A percentile compares a stretch with the other conserved stretches of the same genome.
phyloP scores from a whole-genome alignment of 805 yeast genomes.

The Torulaspora quercuum region DNA sequence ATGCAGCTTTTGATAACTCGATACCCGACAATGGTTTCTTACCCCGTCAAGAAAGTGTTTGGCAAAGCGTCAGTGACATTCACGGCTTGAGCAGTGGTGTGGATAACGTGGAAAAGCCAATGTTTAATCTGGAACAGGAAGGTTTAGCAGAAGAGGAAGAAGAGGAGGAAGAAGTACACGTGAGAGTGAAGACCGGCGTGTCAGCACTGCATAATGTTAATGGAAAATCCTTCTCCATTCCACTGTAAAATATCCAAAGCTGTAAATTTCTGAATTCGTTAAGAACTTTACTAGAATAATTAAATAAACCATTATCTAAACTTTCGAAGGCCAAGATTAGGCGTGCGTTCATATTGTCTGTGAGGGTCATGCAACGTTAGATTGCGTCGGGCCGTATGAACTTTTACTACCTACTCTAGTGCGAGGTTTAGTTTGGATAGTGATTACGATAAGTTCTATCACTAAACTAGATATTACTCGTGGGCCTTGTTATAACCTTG shows the following conservation, averaged over 20 bases:
- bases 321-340: too few relatives aligned
- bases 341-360: too few relatives aligned
- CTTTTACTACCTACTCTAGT: too few relatives aligned
- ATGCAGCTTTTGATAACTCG: slow-evolving; percentile 13
- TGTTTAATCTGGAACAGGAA: slow-evolving; percentile 10
- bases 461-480: too few relatives aligned
- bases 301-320: too few relatives aligned
- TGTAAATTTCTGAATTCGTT: background rate
- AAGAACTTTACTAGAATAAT: too few relatives aligned
- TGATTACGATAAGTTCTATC: too few relatives aligned
- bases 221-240: slow-evolving; percentile 35
- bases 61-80: slow-evolving; percentile 36
- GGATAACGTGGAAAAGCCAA: slow-evolving; percentile 12
- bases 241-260: slow-evolving; percentile 15
- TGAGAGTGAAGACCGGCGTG: slow-evolving; percentile 43
- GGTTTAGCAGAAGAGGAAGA: slow-evolving; percentile 8
- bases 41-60: slow-evolving; percentile 22
- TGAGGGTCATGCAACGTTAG: too few relatives aligned
- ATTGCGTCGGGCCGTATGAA: too few relatives aligned
- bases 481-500: too few relatives aligned
- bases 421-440: too few relatives aligned
- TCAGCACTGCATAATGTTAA: slow-evolving; percentile 41
- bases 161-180: slow-evolving; percentile 38
- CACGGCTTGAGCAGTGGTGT: slow-evolving; percentile 24
- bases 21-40: slow-evolving; percentile 14